Conservation (phyloP, 2,329 filamentous ascomycete genomes). For the Aspergillus spinulosporus region DNA sequence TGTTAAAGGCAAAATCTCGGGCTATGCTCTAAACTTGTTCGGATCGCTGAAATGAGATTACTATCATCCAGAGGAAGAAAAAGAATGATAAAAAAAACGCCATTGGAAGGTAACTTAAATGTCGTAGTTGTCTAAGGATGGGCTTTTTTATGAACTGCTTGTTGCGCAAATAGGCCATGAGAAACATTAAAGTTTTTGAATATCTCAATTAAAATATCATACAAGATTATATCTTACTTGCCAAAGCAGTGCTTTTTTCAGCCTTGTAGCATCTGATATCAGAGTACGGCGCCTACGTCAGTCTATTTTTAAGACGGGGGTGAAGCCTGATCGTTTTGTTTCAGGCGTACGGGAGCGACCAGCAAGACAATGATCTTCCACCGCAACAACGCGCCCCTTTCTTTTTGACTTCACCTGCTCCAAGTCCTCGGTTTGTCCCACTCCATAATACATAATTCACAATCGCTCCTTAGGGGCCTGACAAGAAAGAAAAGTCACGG, state of each 20-base stretch:
- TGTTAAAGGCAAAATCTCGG: not conserved
- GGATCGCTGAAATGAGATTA: too few relatives aligned
- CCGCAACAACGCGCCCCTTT: constrained; percentile 23
- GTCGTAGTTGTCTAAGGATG: too few relatives aligned
- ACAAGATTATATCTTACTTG: not conserved
- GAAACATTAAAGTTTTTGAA: not conserved
- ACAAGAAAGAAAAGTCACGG: not conserved
- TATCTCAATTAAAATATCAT: not conserved
- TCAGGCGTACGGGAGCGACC: constrained; percentile 19
- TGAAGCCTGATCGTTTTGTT: constrained; percentile 23
- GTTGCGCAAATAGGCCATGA: too few relatives aligned
- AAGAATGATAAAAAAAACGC: too few relatives aligned
- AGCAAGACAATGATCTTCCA: constrained; percentile 21
- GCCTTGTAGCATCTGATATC: not conserved
- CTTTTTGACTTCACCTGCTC: constrained; percentile 17
- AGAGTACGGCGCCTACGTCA: constrained; percentile 20
- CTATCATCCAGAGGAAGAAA: too few relatives aligned
- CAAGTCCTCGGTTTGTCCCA: constrained; percentile 10
- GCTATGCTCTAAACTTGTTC: not conserved
- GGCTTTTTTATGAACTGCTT: too few relatives aligned
- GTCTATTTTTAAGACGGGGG: constrained; percentile 16
- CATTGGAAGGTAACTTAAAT: too few relatives aligned
- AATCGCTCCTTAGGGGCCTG: not conserved
- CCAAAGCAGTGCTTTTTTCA: not conserved
- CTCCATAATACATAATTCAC: constrained; percentile 2